Base-by-base conservation (phyloP, 179 eudicot genomes). In the Vitellaria paradoxa region DNA sequence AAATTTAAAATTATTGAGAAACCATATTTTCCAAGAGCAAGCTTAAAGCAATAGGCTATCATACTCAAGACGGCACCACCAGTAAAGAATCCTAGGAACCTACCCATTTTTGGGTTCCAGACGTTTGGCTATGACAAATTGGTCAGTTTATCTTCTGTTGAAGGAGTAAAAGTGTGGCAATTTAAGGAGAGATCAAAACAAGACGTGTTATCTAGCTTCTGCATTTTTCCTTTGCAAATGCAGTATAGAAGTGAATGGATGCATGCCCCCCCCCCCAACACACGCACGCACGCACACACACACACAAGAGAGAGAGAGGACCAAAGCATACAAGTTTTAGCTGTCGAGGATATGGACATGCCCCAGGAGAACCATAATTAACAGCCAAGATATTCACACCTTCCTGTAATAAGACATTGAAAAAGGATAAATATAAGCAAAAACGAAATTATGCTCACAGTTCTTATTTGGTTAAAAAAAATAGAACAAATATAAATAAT, bases 361-460 rank as follows among this genome's bases (percentile, higher is more conserved):
- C 91, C 74, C 96, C 93, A 78, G 88, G 91, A 83, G 96, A 88
- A 80, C 97, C 99, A 81, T 93, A 96, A 84, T 93, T 96, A 80
- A 96, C 91, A 63, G 92, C 93, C 86, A 96, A 80, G 69, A 91
- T 84, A 82, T 91, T 96, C 42, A 86, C 92, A 72, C 97, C 96
- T 73, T 93, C 96, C 97, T 95, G 80, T 59, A 76, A 74, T 12
- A 56, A 56, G 26, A 76, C 5, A 62, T 46, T 40, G 46, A 40
- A 42, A 46, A 26, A 47, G 15, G 47, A 55, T 4, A 14, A 7
- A 56, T 15, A 26, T 23, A 69, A 45, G n/a, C 23, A 40, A 52
- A 21, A 21, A 49, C 37, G 26, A 42, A 57, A 14, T 75, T 60
- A 49, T 78, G 56, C n/a, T 52, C 61, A 49, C 18, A 65, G 13